These are phyloP conservation scores for Cucurbita ficifolia DNA, from an alignment of 306 rosid species.

Conservation along the genomic window DNA sequence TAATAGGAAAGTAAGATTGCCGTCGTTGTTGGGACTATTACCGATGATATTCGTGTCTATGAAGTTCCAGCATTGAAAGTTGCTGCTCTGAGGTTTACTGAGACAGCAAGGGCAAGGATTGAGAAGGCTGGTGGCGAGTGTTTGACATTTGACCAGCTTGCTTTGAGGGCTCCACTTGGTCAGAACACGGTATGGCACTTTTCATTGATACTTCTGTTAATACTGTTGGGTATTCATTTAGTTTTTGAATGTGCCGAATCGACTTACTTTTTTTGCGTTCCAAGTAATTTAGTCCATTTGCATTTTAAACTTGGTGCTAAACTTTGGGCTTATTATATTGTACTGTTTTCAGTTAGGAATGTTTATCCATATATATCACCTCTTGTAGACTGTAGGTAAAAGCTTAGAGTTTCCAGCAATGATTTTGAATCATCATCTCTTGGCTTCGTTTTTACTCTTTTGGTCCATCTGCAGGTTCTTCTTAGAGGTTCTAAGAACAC, in stretches of 20 bases:
- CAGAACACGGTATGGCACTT: slow-evolving; percentile 49
- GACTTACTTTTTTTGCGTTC: not conserved
- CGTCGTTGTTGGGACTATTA: slow-evolving; percentile 56
- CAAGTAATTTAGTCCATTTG: not conserved
- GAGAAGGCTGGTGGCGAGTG: slow-evolving; percentile 77
- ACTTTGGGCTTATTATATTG: not conserved
- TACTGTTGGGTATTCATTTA: too few species aligned
- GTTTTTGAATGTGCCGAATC: not conserved
- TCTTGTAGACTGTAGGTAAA: too few species aligned
- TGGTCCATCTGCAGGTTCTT: slow-evolving; percentile 22
- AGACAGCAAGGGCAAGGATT: slow-evolving; percentile 71
- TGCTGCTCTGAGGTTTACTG: slow-evolving; percentile 62
- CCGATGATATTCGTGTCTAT: slow-evolving; percentile 50
- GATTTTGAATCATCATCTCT: not conserved
- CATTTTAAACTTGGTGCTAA: not conserved
- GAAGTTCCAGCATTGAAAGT: slow-evolving; percentile 69
- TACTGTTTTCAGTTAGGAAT: too few species aligned
- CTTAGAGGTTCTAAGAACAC: slow-evolving; percentile 68
- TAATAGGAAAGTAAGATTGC: slow-evolving; percentile 50
- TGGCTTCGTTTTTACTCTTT: not conserved
- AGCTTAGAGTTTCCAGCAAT: not conserved
- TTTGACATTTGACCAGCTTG: slow-evolving; percentile 70
- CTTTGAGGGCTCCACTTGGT: slow-evolving; percentile 61
- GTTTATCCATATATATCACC: too few species aligned
- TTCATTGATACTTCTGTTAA: too few species aligned